Base-by-base conservation (phyloP, 257 asterid genomes). In the Solanum gandarillasii region DNA sequence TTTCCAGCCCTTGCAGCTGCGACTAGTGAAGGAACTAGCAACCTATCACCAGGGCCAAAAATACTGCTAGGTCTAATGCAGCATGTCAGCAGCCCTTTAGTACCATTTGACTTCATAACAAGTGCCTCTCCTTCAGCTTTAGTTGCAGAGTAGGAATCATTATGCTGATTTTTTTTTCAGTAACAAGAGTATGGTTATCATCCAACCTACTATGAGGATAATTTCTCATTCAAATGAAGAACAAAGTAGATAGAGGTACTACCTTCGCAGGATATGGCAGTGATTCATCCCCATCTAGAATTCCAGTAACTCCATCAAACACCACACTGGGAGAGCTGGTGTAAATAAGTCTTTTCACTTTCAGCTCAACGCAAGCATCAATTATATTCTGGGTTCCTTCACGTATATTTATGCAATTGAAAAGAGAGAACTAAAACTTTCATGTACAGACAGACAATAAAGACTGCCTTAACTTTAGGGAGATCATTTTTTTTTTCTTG, bases 291-390 rank as follows among this genome's bases (percentile, higher is more conserved):
- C 98, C 99, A 88, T 95, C 93, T 46, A 90, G 65, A 88, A 95
- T 95, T 70, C 94, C 96, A 20, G 92, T 95, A 90, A 97, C 91
- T 46, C 98, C 99, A 93, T 97, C 99, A 88, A 94, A 97, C 85
- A 97, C 96, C 88, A 95, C 99, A 73, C 99, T 97, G 21, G 98
- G 98, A 18, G 99, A 97, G 92, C 99, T 97, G 87, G 99, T 97
- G 88, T 94, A 94, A 76, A 97, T 89, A 76, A 97, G 98, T 87
- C 98, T 92, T 89, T 94, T 95, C 73, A 95, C 91, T 90, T 94
- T 95, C 89, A 91, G 93, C 93, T 95, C 98, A 85, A 91, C 52
- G 86, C 99, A 97, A 48, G 96, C 99, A 90, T 94, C 99, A 90
- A 97, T 93, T 48, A 97, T 90, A 91, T 95, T 97, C 89, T 92